These are phyloP conservation scores for Cyclotella atomus DNA, from an alignment of 108 stramenopile species.

Conservation along the genomic window DNA sequence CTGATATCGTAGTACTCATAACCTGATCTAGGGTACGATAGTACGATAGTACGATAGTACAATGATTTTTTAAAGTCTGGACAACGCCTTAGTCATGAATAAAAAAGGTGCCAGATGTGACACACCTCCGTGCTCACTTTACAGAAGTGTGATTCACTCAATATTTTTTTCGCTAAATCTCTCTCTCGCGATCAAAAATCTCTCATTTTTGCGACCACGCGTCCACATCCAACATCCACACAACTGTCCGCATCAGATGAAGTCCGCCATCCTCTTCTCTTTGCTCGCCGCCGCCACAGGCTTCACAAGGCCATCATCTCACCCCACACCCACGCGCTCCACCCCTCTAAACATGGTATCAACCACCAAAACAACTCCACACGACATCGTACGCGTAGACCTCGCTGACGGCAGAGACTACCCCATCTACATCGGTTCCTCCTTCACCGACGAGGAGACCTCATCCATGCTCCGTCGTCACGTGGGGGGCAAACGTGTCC, in stretches of 20 bases:
- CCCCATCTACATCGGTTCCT: conserved; percentile 89
- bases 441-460: conserved; percentile 63
- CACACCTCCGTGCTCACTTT: too few species aligned
- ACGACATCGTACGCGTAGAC: conserved; percentile 81
- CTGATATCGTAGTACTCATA: too few species aligned
- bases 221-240: background rate
- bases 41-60: too few species aligned
- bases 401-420: conserved; percentile 82
- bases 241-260: background rate
- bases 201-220: background rate
- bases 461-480: conserved; percentile 40
- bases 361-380: conserved; percentile 12
- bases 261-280: conserved; percentile 11
- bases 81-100: too few species aligned
- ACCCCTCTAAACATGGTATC: conserved; percentile 15
- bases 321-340: background rate
- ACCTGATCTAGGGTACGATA: too few species aligned
- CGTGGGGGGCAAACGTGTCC: conserved; percentile 59
- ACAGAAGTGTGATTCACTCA: too few species aligned
- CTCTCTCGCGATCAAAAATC: too few species aligned
- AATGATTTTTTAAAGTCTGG: too few species aligned
- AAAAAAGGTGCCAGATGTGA: too few species aligned
- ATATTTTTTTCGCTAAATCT: too few species aligned
- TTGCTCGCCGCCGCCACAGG: conserved; percentile 7
- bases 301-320: conserved; percentile 9